Evolutionary conservation across 129 eudicot species (phyloP), one percentile per base, ranked within the genome.

Genomic region (Escallonia herrerae): DNA sequence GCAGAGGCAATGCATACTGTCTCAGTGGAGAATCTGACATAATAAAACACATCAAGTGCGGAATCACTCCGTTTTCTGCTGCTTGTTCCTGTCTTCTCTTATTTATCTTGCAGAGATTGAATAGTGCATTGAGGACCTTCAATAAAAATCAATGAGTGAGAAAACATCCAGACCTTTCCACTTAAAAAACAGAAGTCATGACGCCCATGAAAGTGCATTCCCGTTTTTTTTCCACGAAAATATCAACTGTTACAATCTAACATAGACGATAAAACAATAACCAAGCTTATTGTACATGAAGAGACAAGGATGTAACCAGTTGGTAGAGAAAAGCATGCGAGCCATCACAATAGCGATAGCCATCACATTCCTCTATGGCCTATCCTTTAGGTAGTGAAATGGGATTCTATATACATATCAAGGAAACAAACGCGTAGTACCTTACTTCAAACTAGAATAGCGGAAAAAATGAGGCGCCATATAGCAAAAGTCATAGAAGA

Each of bases 81-180:
- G 99, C 96, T 59, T 93, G 99, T 77, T 93, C 99, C 70, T 93
- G 99, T 73, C 99, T 77, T 79, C 96, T 86, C 90, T 89, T 93
- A 73, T 93, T 89, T 59, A 93, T 86, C 82, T 93, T 93, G 81
- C 99, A 93, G 60, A 93, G 87, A 74, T 93, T 93, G 85, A 93
- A 89, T 56, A 93, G 82, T 13, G 96, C 95, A 78, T 84, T 86
- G 60, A 93, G 90, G 74, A 89, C 96, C 99, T 93, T 64, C 77
- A 89, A 48, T 4, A 62, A 68, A 72, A 9, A 64, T 40, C 64
- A 71, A 22, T 15, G 1, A 40, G 81, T 72, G 3, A 76, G 79
- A 55, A 67, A 60, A 54, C 54, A 60, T 54, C 33, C 43, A 52
- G 10, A 45, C 6, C 49, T 45, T 45, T 45, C 49, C 49, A 5